Conservation (phyloP, 139 green algal species). For the Haematococcus sp. region DNA sequence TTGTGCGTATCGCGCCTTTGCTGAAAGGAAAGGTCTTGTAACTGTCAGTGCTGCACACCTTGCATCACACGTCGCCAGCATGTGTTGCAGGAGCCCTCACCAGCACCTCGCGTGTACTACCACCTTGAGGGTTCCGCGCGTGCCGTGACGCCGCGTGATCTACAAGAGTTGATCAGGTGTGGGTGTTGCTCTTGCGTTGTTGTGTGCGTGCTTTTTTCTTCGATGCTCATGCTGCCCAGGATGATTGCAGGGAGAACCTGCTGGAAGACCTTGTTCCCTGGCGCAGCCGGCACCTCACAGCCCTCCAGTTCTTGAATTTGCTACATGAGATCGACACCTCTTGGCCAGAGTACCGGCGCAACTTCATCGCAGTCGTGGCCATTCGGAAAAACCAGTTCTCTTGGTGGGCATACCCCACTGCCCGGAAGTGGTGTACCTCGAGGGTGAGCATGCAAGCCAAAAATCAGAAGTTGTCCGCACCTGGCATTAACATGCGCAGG, state of each 20-base stretch:
- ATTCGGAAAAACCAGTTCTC: constrained; percentile 26
- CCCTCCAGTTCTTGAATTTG: constrained; percentile 24
- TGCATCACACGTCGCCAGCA: no score
- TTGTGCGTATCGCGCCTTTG: no score
- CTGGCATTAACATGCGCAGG: neutral
- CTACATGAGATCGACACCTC: constrained; percentile 31
- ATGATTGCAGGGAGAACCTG: constrained; percentile 44
- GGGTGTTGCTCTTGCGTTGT: neutral
- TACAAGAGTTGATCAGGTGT: neutral
- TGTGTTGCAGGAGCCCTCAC: no score
- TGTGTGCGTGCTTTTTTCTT: neutral
- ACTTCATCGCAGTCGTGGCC: constrained; percentile 40
- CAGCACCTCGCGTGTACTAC: no score
- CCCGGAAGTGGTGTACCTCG: constrained; percentile 31
- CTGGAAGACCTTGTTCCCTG: constrained; percentile 32
- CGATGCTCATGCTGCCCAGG: neutral
- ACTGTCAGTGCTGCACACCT: no score
- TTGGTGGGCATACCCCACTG: constrained; percentile 40
- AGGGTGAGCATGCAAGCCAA: constrained; percentile 5
- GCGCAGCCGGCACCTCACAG: neutral
- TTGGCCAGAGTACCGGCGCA: constrained; percentile 37
- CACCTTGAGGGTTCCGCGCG: neutral
- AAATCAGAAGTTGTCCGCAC: neutral
- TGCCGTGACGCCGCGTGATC: neutral
- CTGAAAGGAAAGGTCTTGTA: no score